Evolutionary conservation across 2,329 filamentous ascomycete genomes (phyloP), one percentile per base, ranked within the genome.

Genomic region (Ophioceras dolichostomum): DNA sequence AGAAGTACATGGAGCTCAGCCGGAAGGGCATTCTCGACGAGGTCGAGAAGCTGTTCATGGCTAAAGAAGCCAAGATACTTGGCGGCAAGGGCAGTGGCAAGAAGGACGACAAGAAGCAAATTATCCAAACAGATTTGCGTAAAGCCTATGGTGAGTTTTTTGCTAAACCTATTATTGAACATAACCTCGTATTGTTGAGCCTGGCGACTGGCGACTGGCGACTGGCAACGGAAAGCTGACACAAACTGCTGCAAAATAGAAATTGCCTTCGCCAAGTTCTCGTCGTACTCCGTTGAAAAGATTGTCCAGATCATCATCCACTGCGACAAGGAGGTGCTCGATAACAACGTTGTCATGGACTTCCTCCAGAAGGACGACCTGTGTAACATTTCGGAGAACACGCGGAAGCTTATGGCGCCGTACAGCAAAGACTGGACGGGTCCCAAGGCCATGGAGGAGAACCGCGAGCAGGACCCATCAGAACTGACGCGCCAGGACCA

Each of bases 371-470:
- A 85, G 54, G 87, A 94, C 43, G 89, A 95, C 48, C 68, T 96
- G 48, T 94, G 87, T 65, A 89, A 82, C 41, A 83, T 96, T 41
- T 81, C 88, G 0, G 89, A 96, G 52, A 95, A 94, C 49, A 80
- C 82, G 1, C 70, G 80, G 32, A 98, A 96, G 60, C 71, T 84
- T 40, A 84, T 98, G 79, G 88, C 86, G 4, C 87, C 89, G 1
- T 98, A 96, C 58, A 88, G 84, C 59, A 93, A 86, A 54, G 91
- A 98, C 60, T 94, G 88, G 86, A 94, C 87, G 5, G 87, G 86
- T 2, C 82, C 87, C 2, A 82, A 89, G 53, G 85, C 87, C 18
- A 70, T 75, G 42, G 81, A 76, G 41, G 81, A 85, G 37, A 72
- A 70, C 45, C 78, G 89, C 38, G 91, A 98, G 56, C 76, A 82